Evolutionary conservation across 805 yeast genomes (phyloP).

Genomic region (Starmerella ratchasimensis): DNA sequence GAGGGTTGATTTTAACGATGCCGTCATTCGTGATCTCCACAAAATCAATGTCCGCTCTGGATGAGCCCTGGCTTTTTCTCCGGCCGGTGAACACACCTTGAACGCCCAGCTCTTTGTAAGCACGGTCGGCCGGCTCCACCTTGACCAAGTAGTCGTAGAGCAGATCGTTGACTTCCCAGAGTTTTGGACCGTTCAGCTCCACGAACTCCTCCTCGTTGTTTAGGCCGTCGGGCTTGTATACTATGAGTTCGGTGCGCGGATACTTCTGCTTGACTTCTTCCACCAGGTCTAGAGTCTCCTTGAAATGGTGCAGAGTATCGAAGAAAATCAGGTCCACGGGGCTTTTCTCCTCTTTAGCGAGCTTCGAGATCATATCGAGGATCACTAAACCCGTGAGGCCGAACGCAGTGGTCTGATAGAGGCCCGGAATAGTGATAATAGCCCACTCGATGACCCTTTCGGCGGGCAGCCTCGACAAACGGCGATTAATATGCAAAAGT

Average conservation of each 20-base stretch:
- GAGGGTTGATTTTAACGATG: constrained; percentile 75
- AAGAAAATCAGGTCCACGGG: constrained; percentile 67
- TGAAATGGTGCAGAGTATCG: constrained; percentile 86
- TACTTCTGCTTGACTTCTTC: constrained; percentile 44
- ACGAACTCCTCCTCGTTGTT: constrained; percentile 50
- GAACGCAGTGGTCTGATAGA: constrained; percentile 88
- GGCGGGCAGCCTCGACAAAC: constrained; percentile 44
- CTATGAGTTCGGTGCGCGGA: constrained; percentile 40
- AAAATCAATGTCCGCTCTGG: constrained; percentile 54
- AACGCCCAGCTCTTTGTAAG: constrained; percentile 59
- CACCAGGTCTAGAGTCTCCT: constrained; percentile 76
- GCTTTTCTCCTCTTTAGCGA: constrained; percentile 25
- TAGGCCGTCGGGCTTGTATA: constrained; percentile 52
- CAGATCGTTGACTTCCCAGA: constrained; percentile 76
- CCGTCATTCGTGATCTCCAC: constrained; percentile 57
- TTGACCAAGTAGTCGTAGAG: constrained; percentile 76
- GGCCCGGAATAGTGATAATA: constrained; percentile 60
- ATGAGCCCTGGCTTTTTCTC: constrained; percentile 80
- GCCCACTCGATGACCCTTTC: constrained; percentile 75
- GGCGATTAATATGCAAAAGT: constrained; percentile 50
- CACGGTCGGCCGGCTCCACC: constrained; percentile 84
- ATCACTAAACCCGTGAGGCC: constrained; percentile 88
- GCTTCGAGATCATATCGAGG: constrained; percentile 60
- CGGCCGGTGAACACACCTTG: constrained; percentile 85
- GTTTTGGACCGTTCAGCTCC: constrained; percentile 50